A percentile compares a stretch with the other conserved stretches of the same genome.
Conservation (phyloP, 305 asterid species). For the Stenogyne calaminthoides region DNA sequence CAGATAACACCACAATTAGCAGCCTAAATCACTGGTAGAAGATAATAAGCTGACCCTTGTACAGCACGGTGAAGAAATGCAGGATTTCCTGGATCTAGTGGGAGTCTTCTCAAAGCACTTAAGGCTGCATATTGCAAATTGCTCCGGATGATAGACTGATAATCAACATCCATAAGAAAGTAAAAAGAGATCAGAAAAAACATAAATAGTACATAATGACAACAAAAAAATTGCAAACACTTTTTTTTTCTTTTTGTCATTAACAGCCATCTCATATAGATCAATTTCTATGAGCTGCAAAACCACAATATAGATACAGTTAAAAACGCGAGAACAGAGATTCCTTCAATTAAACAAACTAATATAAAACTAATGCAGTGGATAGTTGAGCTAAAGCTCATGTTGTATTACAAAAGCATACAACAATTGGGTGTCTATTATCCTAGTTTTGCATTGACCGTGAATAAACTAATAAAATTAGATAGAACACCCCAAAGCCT, state of each 20-base stretch:
- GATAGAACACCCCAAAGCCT: conserved; percentile 12
- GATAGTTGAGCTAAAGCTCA: conserved; percentile 1
- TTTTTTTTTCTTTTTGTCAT: neutral
- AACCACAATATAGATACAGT: conserved; percentile 10
- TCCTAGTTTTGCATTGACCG: conserved; percentile 11
- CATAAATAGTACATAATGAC: conserved; percentile 27
- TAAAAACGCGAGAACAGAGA: conserved; percentile 2
- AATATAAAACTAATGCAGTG: neutral
- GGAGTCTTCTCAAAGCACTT: conserved; percentile 99
- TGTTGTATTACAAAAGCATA: conserved; percentile 14
- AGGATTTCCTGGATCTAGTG: conserved; percentile 98
- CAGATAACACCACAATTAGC: conserved; percentile 18
- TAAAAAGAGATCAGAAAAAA: conserved; percentile 32
- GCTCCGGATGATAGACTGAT: conserved; percentile 90
- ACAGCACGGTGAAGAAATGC: conserved; percentile 89
- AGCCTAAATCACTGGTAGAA: conserved; percentile 19
- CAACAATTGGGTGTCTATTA: conserved; percentile 15
- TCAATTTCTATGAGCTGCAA: conserved; percentile 13
- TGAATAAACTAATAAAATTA: neutral
- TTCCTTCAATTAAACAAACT: conserved; percentile 18
- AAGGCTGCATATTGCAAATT: conserved; percentile 97
- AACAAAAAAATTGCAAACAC: conserved; percentile 10
- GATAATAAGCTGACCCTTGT: conserved; percentile 78
- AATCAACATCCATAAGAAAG: conserved; percentile 34
- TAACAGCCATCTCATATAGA: neutral